Conservation (phyloP, 2,329 filamentous ascomycete species). For the Sporothrix globosa region DNA sequence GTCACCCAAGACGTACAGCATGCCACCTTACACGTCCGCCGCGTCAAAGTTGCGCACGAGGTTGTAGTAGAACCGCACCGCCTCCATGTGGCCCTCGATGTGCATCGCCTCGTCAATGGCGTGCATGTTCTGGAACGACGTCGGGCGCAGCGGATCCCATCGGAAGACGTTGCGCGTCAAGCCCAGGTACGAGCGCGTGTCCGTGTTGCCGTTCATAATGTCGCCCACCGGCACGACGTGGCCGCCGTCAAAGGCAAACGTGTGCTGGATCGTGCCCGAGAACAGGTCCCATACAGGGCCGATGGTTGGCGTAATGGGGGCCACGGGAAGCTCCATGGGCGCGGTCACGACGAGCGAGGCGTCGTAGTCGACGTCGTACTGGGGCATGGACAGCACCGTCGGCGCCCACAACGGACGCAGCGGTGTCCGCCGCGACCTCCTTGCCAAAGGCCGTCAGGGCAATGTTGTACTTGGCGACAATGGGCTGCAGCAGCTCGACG, state of each 20-base stretch:
- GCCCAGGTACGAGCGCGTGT: slow-evolving; percentile 50
- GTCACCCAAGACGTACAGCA: too few relatives aligned
- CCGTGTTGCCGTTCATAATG: slow-evolving; percentile 56
- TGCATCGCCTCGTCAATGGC: slow-evolving; percentile 49
- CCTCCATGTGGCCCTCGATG: slow-evolving; percentile 44
- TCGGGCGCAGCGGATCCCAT: slow-evolving; percentile 48
- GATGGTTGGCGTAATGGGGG: slow-evolving; percentile 45
- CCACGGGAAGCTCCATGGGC: slow-evolving; percentile 42
- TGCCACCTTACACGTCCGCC: slow-evolving; percentile 27
- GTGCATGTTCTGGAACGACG: slow-evolving; percentile 44
- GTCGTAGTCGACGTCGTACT: slow-evolving; percentile 48
- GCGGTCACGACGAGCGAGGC: slow-evolving; percentile 47
- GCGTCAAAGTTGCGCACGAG: slow-evolving; percentile 50
- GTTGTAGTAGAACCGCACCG: slow-evolving; percentile 46
- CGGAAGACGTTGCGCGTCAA: slow-evolving; percentile 54
- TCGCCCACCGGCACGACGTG: slow-evolving; percentile 56
- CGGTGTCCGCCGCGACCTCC: not conserved
- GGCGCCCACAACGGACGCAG: not conserved
- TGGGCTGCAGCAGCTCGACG: slow-evolving; percentile 50
- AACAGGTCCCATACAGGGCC: slow-evolving; percentile 41
- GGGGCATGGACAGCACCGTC: slow-evolving; percentile 37
- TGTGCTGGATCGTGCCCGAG: slow-evolving; percentile 41
- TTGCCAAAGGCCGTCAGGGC: slow-evolving; percentile 56
- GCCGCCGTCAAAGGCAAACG: slow-evolving; percentile 36
- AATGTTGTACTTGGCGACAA: slow-evolving; percentile 61